Conservation (phyloP, 2,329 filamentous ascomycete genomes). For the Beauveria caledonica region DNA sequence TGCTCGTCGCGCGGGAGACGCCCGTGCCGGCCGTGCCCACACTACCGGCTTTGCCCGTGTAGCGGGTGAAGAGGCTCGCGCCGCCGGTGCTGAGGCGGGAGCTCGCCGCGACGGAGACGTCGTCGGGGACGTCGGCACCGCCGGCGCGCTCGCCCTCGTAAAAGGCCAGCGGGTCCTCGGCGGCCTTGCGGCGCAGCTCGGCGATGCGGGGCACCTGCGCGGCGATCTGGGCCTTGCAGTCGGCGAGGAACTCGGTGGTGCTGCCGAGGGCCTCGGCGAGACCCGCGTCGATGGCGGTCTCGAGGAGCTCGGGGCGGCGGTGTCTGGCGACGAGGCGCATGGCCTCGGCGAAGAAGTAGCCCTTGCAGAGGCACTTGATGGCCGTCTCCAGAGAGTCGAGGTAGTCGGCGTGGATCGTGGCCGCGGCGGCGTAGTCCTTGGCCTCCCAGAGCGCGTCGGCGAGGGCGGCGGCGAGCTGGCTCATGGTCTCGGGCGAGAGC, state of each 20-base stretch:
- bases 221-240: slow-evolving; percentile 77
- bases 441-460: slow-evolving; percentile 73
- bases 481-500: slow-evolving; percentile 50
- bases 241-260: slow-evolving; percentile 85
- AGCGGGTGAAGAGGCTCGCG: slow-evolving; percentile 86
- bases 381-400: slow-evolving; percentile 63
- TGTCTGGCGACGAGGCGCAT: slow-evolving; percentile 64
- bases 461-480: slow-evolving; percentile 62
- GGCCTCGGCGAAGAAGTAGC: slow-evolving; percentile 82
- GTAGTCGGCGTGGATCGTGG: slow-evolving; percentile 74
- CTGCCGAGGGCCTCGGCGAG: slow-evolving; percentile 73
- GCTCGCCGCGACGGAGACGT: slow-evolving; percentile 77
- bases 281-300: slow-evolving; percentile 62
- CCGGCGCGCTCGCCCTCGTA: slow-evolving; percentile 67
- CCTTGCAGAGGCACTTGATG: slow-evolving; percentile 74
- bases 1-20: slow-evolving; percentile 71
- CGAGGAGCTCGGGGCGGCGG: slow-evolving; percentile 53
- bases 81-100: slow-evolving; percentile 72
- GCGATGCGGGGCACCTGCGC: slow-evolving; percentile 80
- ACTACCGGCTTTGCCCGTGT: slow-evolving; percentile 63
- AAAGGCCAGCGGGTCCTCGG: slow-evolving; percentile 78
- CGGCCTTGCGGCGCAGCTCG: slow-evolving; percentile 74
- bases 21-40: slow-evolving; percentile 63
- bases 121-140: slow-evolving; percentile 72
- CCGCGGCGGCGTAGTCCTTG: slow-evolving; percentile 75